phyloP scores from a whole-genome alignment of 441 rosid genomes.

The Erodium texanum region DNA sequence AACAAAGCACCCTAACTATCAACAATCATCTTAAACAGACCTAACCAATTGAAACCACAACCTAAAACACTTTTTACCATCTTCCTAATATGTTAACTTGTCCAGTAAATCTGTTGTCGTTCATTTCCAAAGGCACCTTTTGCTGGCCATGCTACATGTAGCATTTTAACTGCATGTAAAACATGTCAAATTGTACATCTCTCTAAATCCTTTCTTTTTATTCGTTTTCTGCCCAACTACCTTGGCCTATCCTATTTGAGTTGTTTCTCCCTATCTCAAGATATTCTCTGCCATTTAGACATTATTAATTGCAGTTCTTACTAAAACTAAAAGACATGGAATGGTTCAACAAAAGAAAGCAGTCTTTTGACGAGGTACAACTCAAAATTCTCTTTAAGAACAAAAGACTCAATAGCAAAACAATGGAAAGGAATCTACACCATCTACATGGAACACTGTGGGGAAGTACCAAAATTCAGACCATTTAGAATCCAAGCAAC shows the following conservation, averaged over 20 bases:
- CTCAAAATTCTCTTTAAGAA: no score
- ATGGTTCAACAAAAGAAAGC: no score
- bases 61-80: neutral
- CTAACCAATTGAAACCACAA: neutral
- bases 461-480: neutral
- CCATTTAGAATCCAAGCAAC: neutral
- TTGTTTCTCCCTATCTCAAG: neutral
- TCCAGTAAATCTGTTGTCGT: neutral
- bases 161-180: neutral
- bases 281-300: neutral
- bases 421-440: neutral
- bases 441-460: neutral
- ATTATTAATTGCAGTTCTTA: no score
- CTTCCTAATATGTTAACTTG: neutral
- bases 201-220: neutral
- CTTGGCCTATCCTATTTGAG: neutral
- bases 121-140: neutral
- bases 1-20: conserved; percentile 5
- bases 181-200: no score
- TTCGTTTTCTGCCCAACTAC: neutral
- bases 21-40: neutral
- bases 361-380: no score
- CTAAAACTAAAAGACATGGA: no score
- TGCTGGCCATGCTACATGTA: neutral
- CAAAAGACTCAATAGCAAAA: neutral